Percentiles rank a stretch among this genome's conserved stretches.
Evolutionary conservation across 139 green algal species (phyloP).

Genomic region (Eudorina sp.): DNA sequence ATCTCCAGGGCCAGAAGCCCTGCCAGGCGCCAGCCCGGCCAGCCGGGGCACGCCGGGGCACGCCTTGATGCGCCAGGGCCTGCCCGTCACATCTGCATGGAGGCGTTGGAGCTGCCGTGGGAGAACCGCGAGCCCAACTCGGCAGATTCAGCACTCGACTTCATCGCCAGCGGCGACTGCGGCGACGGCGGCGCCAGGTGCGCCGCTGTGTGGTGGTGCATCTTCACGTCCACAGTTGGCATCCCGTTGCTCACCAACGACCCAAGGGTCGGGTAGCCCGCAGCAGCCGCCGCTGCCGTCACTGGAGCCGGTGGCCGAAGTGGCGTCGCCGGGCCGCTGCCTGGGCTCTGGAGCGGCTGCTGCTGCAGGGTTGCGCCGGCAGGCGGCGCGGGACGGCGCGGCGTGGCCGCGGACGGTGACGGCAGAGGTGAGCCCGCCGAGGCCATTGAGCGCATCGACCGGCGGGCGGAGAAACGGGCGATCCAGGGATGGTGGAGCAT

Average conservation of each 20-base stretch:
- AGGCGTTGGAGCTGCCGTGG: conserved; percentile 33
- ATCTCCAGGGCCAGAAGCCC: too few species aligned
- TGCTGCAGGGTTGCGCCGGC: neutral
- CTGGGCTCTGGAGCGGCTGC: neutral
- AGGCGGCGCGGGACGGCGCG: conserved; percentile 23
- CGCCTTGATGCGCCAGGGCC: neutral
- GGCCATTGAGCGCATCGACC: conserved; percentile 56
- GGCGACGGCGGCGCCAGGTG: conserved; percentile 24
- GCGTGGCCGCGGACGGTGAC: conserved; percentile 9
- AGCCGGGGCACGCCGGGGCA: too few species aligned
- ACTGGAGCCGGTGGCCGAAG: conserved; percentile 25
- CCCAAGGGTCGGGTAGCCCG: conserved; percentile 26
- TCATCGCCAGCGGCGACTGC: conserved; percentile 43
- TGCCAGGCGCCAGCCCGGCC: too few species aligned
- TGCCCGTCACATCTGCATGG: conserved; percentile 44
- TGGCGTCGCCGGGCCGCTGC: conserved; percentile 8
- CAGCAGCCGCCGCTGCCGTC: neutral
- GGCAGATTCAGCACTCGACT: conserved; percentile 34
- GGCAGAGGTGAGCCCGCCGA: neutral
- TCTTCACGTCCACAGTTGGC: neutral
- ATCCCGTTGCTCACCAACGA: conserved; percentile 1
- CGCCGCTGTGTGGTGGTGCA: neutral
- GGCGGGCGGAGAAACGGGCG: conserved; percentile 57
- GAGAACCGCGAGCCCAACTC: conserved; percentile 34
- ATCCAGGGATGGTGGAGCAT: conserved; percentile 75